These are phyloP conservation scores for Kazachstania bromeliacearum DNA, from an alignment of 805 yeast species.

Conservation along the genomic window DNA sequence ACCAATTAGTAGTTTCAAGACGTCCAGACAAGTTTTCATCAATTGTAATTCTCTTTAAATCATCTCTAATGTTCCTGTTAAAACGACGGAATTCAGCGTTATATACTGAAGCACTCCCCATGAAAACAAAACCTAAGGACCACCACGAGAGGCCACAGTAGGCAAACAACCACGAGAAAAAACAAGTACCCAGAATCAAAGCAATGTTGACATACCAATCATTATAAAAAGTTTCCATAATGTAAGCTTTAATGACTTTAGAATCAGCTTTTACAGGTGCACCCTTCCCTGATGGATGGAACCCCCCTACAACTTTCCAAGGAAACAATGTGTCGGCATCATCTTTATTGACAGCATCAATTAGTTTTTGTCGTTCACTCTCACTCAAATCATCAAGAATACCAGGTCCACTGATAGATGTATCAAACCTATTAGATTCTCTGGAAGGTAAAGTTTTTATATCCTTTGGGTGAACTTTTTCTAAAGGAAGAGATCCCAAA, in stretches of 20 bases:
- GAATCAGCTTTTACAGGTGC: conserved; percentile 7
- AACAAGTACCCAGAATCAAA: conserved; percentile 57
- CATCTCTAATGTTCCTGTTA: conserved; percentile 66
- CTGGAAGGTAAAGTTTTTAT: conserved; percentile 17
- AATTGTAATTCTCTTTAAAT: conserved; percentile 57
- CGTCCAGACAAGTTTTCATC: conserved; percentile 52
- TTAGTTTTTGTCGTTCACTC: conserved; percentile 10
- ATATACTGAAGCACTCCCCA: conserved; percentile 58
- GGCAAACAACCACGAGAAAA: conserved; percentile 62
- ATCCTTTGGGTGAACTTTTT: conserved; percentile 20
- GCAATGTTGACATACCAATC: conserved; percentile 68
- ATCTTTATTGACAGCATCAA: conserved; percentile 10
- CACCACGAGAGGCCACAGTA: conserved; percentile 55
- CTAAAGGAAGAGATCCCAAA: conserved; percentile 25
- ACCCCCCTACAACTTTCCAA: conserved; percentile 31
- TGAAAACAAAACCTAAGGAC: conserved; percentile 48
- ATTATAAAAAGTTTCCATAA: conserved; percentile 57
- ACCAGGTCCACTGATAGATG: conserved; percentile 23
- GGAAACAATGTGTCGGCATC: conserved; percentile 23
- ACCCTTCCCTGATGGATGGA: conserved; percentile 15
- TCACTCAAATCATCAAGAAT: conserved; percentile 10
- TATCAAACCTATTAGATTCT: conserved; percentile 21
- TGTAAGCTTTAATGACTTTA: conserved; percentile 41
- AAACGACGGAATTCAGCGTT: conserved; percentile 67
- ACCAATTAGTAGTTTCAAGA: conserved; percentile 72